phyloP scores from a whole-genome alignment of 768 basidiomycete species.

The Gymnopilus dilepis region DNA sequence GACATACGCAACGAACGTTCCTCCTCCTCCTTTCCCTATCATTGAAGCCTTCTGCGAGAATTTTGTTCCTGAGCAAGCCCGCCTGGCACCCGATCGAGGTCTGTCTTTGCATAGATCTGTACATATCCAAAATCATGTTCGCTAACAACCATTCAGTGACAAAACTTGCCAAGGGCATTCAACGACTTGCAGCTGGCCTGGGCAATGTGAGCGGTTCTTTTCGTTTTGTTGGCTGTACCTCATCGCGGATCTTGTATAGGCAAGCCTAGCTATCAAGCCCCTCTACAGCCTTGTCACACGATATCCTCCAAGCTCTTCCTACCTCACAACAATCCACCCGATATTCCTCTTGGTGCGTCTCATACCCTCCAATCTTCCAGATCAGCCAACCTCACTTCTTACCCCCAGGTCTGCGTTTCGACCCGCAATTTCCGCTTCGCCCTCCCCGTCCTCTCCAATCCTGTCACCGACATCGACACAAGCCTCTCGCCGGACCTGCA shows the following conservation, averaged over 20 bases:
- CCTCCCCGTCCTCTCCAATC: constrained; percentile 62
- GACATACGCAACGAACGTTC: constrained; percentile 39
- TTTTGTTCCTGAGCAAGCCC: constrained; percentile 69
- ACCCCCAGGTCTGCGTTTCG: constrained; percentile 57
- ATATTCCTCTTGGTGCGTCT: constrained; percentile 62
- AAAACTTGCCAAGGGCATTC: constrained; percentile 67
- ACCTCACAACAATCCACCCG: constrained; percentile 66
- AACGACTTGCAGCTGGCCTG: constrained; percentile 48
- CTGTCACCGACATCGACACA: constrained; percentile 70
- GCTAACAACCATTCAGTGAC: constrained; percentile 52
- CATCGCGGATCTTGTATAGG: no score
- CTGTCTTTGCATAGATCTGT: constrained; percentile 11
- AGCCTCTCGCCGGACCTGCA: constrained; percentile 52
- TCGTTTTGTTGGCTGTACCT: no score
- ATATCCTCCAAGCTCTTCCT: constrained; percentile 49
- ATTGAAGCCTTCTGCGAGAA: constrained; percentile 62
- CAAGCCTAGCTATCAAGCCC: constrained; percentile 56
- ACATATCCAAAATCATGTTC: not conserved
- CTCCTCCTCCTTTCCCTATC: constrained; percentile 45
- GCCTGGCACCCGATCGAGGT: constrained; percentile 75
- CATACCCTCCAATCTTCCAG: no score
- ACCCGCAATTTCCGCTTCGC: constrained; percentile 59
- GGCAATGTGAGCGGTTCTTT: constrained; percentile 60
- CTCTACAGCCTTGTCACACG: constrained; percentile 64
- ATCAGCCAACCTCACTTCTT: no score